These are phyloP conservation scores for Starmerella asiatica DNA, from an alignment of 805 yeast species.

Conservation along the genomic window DNA sequence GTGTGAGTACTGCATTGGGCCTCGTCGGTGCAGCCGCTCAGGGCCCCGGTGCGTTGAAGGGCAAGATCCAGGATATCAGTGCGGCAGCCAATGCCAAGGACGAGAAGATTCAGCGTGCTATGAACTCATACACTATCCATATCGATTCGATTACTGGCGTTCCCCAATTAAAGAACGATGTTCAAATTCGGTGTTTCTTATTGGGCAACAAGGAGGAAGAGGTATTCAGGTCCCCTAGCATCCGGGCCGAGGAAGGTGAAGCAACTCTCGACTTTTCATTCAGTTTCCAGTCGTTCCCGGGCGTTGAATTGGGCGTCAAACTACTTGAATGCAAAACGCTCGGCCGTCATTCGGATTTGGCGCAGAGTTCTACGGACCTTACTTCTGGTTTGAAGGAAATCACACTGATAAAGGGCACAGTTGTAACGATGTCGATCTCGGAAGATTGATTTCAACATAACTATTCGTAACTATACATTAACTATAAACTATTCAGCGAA, in stretches of 20 bases:
- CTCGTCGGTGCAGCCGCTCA: slow-evolving; percentile 33
- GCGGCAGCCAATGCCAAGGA: slow-evolving; percentile 9
- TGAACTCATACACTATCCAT: slow-evolving; percentile 12
- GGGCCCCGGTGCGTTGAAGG: slow-evolving; percentile 31
- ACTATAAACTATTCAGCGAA: too few relatives aligned
- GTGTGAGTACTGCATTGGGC: slow-evolving; percentile 35
- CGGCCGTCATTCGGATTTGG: slow-evolving; percentile 57
- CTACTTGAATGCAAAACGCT: slow-evolving; percentile 57
- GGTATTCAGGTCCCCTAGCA: slow-evolving; percentile 49
- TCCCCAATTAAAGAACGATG: slow-evolving; percentile 20
- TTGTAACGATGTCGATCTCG: slow-evolving; percentile 6
- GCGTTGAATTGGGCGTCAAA: slow-evolving; percentile 44
- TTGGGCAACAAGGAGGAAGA: slow-evolving; percentile 36
- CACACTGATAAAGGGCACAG: slow-evolving; percentile 8
- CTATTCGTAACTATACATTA: too few relatives aligned
- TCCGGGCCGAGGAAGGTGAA: slow-evolving; percentile 38
- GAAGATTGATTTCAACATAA: slow-evolving; percentile 2
- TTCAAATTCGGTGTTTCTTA: slow-evolving; percentile 38
- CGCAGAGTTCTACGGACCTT: slow-evolving; percentile 38
- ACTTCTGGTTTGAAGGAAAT: slow-evolving; percentile 28
- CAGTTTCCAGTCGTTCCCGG: slow-evolving; percentile 53
- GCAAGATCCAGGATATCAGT: slow-evolving; percentile 31
- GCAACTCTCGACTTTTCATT: slow-evolving; percentile 30
- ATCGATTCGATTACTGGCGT: slow-evolving; percentile 19
- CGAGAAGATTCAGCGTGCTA: slow-evolving; percentile 12